Conservation (phyloP, 148 eudicot genomes). For the Heliamphora exappendiculata region DNA sequence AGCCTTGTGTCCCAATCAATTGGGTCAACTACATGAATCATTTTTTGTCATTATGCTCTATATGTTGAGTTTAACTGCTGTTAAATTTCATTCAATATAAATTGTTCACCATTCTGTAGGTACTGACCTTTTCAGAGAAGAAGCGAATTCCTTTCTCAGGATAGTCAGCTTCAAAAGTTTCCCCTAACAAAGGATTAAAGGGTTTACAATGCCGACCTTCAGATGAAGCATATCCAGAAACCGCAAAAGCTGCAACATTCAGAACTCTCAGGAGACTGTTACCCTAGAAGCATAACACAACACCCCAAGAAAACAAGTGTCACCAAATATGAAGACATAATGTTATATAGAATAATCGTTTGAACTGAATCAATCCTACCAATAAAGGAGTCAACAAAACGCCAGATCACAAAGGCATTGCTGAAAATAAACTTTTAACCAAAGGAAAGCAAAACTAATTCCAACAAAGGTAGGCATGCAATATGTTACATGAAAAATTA, state of each 20-base stretch:
- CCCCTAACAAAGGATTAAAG: conserved; percentile 94
- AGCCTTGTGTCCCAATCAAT: too few species aligned
- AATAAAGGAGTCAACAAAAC: neutral
- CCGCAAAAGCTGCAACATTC: conserved; percentile 96
- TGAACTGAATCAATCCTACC: neutral
- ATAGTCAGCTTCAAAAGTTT: conserved; percentile 94
- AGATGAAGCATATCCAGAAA: conserved; percentile 94
- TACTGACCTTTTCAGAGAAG: conserved; percentile 84
- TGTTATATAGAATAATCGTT: neutral
- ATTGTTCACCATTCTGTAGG: neutral
- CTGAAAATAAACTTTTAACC: neutral
- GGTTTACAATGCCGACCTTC: conserved; percentile 95
- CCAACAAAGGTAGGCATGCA: neutral
- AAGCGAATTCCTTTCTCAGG: conserved; percentile 91
- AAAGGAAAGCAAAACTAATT: neutral
- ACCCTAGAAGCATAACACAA: conserved; percentile 51
- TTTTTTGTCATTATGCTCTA: too few species aligned
- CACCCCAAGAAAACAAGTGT: conserved; percentile 6
- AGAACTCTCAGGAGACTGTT: conserved; percentile 73
- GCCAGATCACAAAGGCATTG: neutral
- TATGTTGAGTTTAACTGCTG: too few species aligned
- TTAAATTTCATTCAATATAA: neutral
- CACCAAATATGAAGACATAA: neutral
- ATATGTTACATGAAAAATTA: neutral
- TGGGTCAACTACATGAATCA: too few species aligned